Conservation (phyloP, 176 grass and related monocot species). For the Oryza australiensis region DNA sequence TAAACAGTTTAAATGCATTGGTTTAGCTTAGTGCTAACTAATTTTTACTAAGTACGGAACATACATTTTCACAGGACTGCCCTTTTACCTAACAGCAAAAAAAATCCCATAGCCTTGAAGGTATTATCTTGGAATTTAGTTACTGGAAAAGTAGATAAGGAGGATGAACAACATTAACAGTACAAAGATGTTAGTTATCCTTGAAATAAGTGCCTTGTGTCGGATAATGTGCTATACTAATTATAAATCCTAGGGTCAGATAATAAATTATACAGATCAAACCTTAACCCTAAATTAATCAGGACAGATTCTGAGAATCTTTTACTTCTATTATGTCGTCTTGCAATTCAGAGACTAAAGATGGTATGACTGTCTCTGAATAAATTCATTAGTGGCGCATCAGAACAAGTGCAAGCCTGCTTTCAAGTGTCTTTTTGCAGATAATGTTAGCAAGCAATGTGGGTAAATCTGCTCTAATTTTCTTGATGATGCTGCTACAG, state of each 20-base stretch:
- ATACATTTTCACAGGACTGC: not conserved
- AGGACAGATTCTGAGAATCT: slow-evolving; percentile 41
- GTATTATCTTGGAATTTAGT: slow-evolving; percentile 28
- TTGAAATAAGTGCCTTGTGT: slow-evolving; percentile 29
- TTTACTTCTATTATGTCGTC: slow-evolving; percentile 59
- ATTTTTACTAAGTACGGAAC: slow-evolving; percentile 6
- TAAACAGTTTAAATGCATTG: slow-evolving; percentile 16
- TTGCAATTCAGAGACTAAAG: slow-evolving; percentile 27
- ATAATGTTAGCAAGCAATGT: slow-evolving; percentile 34
- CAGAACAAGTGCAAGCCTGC: slow-evolving; percentile 5
- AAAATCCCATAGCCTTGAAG: not conserved
- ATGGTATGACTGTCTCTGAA: slow-evolving; percentile 12
- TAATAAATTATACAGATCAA: slow-evolving; percentile 28
- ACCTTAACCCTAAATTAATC: slow-evolving; percentile 34
- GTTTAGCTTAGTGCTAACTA: slow-evolving; percentile 16
- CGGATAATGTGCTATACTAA: slow-evolving; percentile 29
- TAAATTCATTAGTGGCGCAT: slow-evolving; percentile 14
- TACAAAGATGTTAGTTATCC: slow-evolving; percentile 55
- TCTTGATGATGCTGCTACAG: slow-evolving; percentile 39
- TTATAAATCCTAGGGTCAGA: not conserved
- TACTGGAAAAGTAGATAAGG: slow-evolving; percentile 25
- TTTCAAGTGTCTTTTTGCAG: slow-evolving; percentile 36
- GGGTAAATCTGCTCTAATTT: slow-evolving; percentile 1
- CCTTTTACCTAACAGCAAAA: not conserved
- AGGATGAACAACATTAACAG: slow-evolving; percentile 13